Evolutionary conservation across 2,329 filamentous ascomycete genomes (phyloP), one percentile per base, ranked within the genome.

Genomic region (Colletotrichum melonis): DNA sequence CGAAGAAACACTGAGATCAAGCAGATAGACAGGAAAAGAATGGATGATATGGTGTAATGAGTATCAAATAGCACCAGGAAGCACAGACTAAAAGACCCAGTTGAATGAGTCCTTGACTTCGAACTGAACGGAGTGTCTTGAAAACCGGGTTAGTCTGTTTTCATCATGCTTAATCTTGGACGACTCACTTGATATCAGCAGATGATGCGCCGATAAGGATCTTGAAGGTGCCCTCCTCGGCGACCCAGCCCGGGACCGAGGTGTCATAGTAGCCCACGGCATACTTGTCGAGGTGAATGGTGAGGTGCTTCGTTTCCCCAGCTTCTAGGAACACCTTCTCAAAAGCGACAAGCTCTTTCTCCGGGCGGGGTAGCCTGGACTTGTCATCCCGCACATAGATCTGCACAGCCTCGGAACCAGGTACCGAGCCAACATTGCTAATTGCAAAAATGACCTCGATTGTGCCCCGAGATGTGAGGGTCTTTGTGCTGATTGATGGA

Each of bases 341-440:
- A 77, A 94, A 94, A 0, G 91, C 92, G 42, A 91, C 90, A 1
- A 94, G 84, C 81, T 94, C 92, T 82, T 94, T 94, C 76, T 91
- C 88, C 0, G 92, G 92, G 26, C 92, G 84, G 0, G 89, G 88
- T n/a, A 94, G 84, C 11, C 87, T 84, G 1, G 90, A 90, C 79
- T 89, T 89, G 63, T 89, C 85, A 69, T 93, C 91, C n/a, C 86
- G 85, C 60, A 94, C 85, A 76, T 94, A 94, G 2, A 91, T 84
- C 81, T 94, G 92, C 8, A 94, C 89, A 46, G 89, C 91, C 79
- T 94, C 92, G 1, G 87, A 84, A 1, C 92, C 92, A 2, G 87
- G 83, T 0, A 88, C 80, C 0, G 78, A 75, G 4, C 92, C 92
- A 0, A 87, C 87, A 79, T 93, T 89, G 77, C 83, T 87, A 68